These are phyloP conservation scores for Geum urbanum DNA, from an alignment of 306 rosid species.

Conservation along the genomic window DNA sequence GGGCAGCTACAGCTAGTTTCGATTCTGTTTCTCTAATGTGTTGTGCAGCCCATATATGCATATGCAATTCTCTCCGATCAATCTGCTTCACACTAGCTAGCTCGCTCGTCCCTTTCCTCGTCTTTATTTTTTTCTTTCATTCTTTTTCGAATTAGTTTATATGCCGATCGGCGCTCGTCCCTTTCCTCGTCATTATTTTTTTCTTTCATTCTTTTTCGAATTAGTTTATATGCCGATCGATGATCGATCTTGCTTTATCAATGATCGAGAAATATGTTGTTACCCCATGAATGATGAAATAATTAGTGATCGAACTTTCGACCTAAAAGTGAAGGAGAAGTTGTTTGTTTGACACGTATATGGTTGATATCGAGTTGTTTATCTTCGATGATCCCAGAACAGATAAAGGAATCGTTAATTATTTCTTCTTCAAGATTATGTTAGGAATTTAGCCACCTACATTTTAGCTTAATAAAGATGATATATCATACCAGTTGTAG, in stretches of 20 bases:
- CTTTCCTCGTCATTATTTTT: slow-evolving; percentile 6
- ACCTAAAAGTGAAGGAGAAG: slow-evolving; percentile 25
- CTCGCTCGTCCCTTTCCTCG: not conserved
- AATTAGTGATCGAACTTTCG: slow-evolving; percentile 28
- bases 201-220: not conserved
- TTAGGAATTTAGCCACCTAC: slow-evolving; percentile 17
- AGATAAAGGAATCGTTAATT: slow-evolving; percentile 15
- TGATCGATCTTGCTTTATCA: not conserved
- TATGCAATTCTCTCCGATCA: not conserved
- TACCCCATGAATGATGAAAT: slow-evolving; percentile 28
- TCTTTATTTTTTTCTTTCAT: not conserved
- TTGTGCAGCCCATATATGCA: slow-evolving; percentile 40
- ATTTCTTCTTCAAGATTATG: slow-evolving; percentile 37
- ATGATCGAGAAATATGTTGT: not conserved
- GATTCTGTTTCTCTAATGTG: slow-evolving; percentile 13
- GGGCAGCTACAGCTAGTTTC: slow-evolving; percentile 18
- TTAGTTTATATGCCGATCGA: not conserved
- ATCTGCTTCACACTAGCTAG: not conserved
- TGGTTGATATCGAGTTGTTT: slow-evolving; percentile 22
- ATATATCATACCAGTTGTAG: slow-evolving; percentile 2
- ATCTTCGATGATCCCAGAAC: slow-evolving; percentile 27
- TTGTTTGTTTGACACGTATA: slow-evolving; percentile 31
- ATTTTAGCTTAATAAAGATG: slow-evolving; percentile 37
- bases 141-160: not conserved
- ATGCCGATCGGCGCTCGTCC: too few relatives aligned